A percentile compares a stretch with the other conserved stretches of the same genome.
Evolutionary conservation across 176 grass and related monocot genomes (phyloP).

Genomic region (Oryza officinalis): DNA sequence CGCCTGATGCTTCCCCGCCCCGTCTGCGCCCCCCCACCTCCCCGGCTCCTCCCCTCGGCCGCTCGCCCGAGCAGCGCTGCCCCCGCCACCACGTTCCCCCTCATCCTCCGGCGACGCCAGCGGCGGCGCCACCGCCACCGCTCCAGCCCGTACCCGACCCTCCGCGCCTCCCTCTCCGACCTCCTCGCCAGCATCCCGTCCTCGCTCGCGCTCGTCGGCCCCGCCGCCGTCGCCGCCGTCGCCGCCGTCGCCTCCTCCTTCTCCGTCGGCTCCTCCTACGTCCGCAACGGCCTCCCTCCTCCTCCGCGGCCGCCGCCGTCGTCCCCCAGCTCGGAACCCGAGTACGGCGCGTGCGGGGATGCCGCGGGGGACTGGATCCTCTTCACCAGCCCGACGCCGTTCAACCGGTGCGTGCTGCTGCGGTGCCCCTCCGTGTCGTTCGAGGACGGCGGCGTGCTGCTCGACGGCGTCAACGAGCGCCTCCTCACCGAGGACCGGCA

Average conservation of each 20-base stretch:
- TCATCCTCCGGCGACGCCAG: constrained; percentile 31
- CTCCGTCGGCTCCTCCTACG: constrained; percentile 11
- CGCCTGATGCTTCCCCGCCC: constrained; percentile 64
- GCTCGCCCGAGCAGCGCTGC: constrained; percentile 8
- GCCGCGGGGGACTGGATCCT: constrained; percentile 82
- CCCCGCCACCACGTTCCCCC: constrained; percentile 1
- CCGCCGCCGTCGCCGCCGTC: constrained; percentile 50
- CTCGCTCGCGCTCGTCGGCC: constrained; percentile 61
- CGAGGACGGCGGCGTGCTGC: constrained; percentile 65
- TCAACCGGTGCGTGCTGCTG: constrained; percentile 84
- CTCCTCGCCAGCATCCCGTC: constrained; percentile 50
- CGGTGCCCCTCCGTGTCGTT: constrained; percentile 91
- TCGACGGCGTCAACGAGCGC: constrained; percentile 72
- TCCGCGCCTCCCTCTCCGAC: constrained; percentile 50
- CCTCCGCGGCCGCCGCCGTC: not conserved
- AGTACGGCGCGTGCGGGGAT: not conserved
- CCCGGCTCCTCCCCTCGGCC: not conserved
- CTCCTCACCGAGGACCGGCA: constrained; percentile 70
- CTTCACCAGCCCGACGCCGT: constrained; percentile 85
- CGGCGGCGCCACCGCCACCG: constrained; percentile 6
- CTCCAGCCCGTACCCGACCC: not conserved
- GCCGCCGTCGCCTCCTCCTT: constrained; percentile 41
- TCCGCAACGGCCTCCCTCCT: constrained; percentile 7
- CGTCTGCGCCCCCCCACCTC: not conserved
- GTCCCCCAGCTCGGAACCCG: not conserved